A percentile compares a stretch with the other conserved stretches of the same genome.
These are phyloP conservation scores for Phytopythium helicoides DNA, from an alignment of 352 stramenopile genomes.

Conservation along the genomic window DNA sequence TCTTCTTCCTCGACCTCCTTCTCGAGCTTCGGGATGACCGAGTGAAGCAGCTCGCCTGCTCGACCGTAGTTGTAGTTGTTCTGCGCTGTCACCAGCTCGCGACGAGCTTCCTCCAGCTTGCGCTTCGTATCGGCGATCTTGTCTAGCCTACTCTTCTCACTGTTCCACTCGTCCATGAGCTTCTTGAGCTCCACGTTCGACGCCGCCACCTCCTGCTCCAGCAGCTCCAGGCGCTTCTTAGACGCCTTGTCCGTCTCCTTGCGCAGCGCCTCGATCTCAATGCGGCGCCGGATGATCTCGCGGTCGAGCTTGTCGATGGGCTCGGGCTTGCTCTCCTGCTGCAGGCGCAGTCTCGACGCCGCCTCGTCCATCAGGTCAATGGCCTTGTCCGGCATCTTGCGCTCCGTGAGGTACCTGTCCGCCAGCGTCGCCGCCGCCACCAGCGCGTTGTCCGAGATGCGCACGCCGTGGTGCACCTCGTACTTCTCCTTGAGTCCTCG, in stretches of 20 bases:
- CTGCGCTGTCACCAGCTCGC: conserved; percentile 69
- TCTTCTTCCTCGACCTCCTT: conserved; percentile 62
- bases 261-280: conserved; percentile 82
- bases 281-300: conserved; percentile 70
- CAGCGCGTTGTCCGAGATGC: conserved; percentile 94
- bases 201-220: conserved; percentile 69
- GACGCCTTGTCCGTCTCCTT: conserved; percentile 74
- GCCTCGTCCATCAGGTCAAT: conserved; percentile 97
- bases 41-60: conserved; percentile 79
- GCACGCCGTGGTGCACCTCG: conserved; percentile 96
- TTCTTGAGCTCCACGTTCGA: conserved; percentile 52
- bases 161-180: conserved; percentile 76
- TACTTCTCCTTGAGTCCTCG: conserved; percentile 96
- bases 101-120: conserved; percentile 68
- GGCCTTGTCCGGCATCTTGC: conserved; percentile 96
- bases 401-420: conserved; percentile 90
- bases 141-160: conserved; percentile 70
- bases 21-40: conserved; percentile 76
- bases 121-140: conserved; percentile 77
- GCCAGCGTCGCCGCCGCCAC: conserved; percentile 93
- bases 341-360: conserved; percentile 73
- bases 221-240: conserved; percentile 54
- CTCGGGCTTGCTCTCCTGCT: conserved; percentile 84
- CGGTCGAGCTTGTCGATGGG: conserved; percentile 82
- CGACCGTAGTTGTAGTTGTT: conserved; percentile 74